These are phyloP conservation scores for Lolium perenne DNA, from an alignment of 176 grass and related monocot species.

Conservation along the genomic window DNA sequence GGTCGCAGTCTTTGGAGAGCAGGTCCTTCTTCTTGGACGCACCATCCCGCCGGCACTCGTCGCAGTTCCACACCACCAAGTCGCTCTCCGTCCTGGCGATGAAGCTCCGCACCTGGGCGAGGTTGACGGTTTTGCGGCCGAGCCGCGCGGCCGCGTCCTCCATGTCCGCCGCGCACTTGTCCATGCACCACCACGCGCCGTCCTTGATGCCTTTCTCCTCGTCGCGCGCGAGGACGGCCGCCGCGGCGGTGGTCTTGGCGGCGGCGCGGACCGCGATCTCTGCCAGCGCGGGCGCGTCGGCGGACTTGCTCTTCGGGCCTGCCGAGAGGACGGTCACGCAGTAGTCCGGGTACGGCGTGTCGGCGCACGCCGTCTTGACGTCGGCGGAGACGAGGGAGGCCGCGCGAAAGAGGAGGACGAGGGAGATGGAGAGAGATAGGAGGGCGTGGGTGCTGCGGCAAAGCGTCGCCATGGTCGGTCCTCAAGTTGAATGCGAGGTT, in stretches of 20 bases:
- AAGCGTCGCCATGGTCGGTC: neutral
- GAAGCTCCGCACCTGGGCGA: neutral
- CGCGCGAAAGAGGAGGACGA: neutral
- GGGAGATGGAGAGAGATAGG: neutral
- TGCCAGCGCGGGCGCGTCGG: neutral
- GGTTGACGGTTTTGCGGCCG: neutral
- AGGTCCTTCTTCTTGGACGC: conserved; percentile 13
- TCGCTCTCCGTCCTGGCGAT: conserved; percentile 16
- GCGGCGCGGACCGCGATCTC: neutral
- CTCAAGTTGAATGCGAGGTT: neutral
- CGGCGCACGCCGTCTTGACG: neutral
- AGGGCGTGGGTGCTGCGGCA: neutral
- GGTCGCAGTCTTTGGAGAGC: neutral
- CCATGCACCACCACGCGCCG: conserved; percentile 17
- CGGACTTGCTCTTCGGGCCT: neutral
- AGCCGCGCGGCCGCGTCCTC: neutral
- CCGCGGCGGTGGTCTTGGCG: neutral
- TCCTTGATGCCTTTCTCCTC: conserved; percentile 17
- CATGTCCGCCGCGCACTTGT: neutral
- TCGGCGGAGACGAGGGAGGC: neutral
- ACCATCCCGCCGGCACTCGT: neutral
- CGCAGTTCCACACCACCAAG: neutral
- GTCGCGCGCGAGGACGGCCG: neutral
- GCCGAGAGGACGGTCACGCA: neutral
- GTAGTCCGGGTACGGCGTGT: conserved; percentile 13